These are phyloP conservation scores for Diatrype stigma DNA, from an alignment of 2,329 filamentous ascomycete genomes.

Conservation along the genomic window DNA sequence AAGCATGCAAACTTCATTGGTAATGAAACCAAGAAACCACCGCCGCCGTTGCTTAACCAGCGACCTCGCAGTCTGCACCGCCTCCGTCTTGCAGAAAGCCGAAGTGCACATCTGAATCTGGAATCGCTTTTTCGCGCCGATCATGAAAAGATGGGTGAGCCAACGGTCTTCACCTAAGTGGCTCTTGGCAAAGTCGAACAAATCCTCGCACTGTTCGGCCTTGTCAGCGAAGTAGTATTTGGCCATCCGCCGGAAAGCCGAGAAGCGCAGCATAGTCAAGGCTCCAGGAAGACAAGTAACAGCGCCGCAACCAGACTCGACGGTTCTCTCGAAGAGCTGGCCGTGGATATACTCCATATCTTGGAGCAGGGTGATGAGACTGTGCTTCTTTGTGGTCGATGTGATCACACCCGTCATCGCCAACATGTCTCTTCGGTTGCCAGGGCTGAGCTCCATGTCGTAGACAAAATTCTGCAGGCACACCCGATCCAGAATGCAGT, in stretches of 20 bases:
- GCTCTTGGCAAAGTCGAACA: constrained; percentile 95
- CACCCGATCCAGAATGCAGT: constrained; percentile 86
- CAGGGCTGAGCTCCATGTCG: constrained; percentile 96
- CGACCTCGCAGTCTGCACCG: constrained; percentile 80
- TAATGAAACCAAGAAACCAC: constrained; percentile 97
- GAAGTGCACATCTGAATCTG: constrained; percentile 98
- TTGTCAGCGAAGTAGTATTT: constrained; percentile 99
- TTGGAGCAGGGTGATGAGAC: constrained; percentile 85
- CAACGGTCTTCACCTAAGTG: constrained; percentile 94
- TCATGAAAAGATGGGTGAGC: constrained; percentile 99
- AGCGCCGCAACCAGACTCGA: constrained; percentile 89
- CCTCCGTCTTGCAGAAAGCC: constrained; percentile 97
- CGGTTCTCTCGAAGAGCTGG: constrained; percentile 90
- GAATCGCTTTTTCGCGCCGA: constrained; percentile 85
- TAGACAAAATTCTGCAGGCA: constrained; percentile 98
- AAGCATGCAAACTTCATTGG: constrained; percentile 97
- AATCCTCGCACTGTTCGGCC: constrained; percentile 87
- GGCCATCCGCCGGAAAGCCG: constrained; percentile 92
- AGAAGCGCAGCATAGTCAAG: constrained; percentile 93
- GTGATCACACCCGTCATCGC: constrained; percentile 98
- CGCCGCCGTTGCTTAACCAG: constrained; percentile 90
- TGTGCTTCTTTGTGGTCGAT: constrained; percentile 83
- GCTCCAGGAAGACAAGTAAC: constrained; percentile 94
- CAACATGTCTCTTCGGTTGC: constrained; percentile 86
- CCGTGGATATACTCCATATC: constrained; percentile 99